A percentile compares a stretch with the other conserved stretches of the same genome.
phyloP scores from a whole-genome alignment of 257 asterid genomes.

The Solanum pimpinellifolium region DNA sequence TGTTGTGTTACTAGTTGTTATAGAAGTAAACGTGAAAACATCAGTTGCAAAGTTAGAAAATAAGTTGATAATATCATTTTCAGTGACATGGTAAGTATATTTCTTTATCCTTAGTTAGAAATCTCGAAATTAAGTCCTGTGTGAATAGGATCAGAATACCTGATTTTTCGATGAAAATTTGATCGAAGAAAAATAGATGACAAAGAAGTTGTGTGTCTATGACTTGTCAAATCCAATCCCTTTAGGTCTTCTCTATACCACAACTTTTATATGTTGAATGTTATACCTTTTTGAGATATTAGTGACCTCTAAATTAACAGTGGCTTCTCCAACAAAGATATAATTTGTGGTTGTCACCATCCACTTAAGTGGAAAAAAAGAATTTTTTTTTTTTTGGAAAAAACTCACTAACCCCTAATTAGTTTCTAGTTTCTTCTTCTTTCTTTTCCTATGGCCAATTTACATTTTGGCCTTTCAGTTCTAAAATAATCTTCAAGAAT shows the following conservation, averaged over 20 bases:
- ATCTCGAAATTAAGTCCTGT: neutral
- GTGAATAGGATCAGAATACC: neutral
- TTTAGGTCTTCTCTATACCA: neutral
- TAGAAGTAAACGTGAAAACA: neutral
- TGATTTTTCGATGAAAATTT: accelerated
- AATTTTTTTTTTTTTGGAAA: neutral
- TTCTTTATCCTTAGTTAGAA: neutral
- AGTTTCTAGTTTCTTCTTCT: neutral
- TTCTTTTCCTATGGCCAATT: neutral
- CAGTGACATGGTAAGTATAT: neutral
- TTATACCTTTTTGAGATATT: neutral
- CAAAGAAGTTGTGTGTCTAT: neutral
- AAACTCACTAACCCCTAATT: neutral
- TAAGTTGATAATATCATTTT: neutral
- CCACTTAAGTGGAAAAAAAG: neutral
- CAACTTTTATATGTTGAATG: neutral
- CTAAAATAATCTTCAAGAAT: neutral
- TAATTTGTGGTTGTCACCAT: neutral
- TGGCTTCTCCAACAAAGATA: neutral
- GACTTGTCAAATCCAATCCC: neutral
- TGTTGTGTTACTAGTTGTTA: neutral
- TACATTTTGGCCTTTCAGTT: neutral
- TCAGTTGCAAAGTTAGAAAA: neutral
- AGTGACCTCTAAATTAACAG: neutral
- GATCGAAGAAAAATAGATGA: neutral